These are phyloP conservation scores for Kwoniella botswanensis DNA, from an alignment of 768 basidiomycete species.

Conservation along the genomic window DNA sequence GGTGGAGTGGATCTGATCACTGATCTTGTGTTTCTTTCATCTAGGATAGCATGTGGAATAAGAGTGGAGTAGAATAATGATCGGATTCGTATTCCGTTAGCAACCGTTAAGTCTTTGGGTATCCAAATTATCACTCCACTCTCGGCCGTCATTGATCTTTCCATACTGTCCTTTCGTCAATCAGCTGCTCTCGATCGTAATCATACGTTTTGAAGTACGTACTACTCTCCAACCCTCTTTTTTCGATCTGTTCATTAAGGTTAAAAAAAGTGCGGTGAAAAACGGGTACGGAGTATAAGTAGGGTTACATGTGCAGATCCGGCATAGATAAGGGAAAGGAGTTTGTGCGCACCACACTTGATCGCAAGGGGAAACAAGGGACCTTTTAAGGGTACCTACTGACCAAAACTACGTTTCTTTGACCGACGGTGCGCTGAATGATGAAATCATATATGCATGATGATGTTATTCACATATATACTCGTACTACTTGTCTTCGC, in stretches of 20 bases:
- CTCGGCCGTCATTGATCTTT: neutral
- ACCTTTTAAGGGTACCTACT: too few relatives aligned
- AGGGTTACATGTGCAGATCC: neutral
- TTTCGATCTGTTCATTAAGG: neutral
- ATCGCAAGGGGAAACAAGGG: too few relatives aligned
- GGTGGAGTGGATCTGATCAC: neutral
- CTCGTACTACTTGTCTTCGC: too few relatives aligned
- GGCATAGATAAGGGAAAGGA: neutral
- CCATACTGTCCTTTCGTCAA: too few relatives aligned
- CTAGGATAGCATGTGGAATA: neutral
- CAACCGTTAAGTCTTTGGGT: neutral
- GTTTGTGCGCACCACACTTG: neutral
- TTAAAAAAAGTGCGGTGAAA: neutral
- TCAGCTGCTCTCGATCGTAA: neutral
- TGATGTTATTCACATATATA: too few relatives aligned
- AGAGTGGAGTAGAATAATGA: neutral
- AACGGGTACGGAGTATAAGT: neutral
- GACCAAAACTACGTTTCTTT: too few relatives aligned
- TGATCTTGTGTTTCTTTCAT: too few relatives aligned
- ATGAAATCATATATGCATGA: too few relatives aligned
- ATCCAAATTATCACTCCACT: neutral
- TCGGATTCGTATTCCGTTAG: neutral
- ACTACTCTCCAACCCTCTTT: neutral
- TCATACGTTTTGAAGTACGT: neutral
- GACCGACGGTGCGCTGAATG: too few relatives aligned